Evolutionary conservation across 2,329 filamentous ascomycete genomes (phyloP), one percentile per base, ranked within the genome.

Genomic region (Colletotrichum sp.): DNA sequence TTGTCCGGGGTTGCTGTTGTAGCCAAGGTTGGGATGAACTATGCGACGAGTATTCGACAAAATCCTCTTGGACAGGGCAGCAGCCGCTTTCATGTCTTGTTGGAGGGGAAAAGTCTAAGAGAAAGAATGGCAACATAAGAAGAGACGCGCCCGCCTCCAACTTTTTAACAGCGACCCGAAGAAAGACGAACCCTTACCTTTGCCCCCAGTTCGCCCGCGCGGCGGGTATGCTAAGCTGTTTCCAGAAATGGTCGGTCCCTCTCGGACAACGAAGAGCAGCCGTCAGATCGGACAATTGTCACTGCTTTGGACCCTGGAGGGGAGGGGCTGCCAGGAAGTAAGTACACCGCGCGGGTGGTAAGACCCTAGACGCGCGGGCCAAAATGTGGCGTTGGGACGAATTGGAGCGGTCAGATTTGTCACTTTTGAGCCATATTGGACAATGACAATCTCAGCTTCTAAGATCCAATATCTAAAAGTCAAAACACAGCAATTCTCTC

Each of bases 191-290:
- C 10, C 18, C 62, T 13, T 55, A 9, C 6, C 44, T n/a, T 32
- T 21, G 44, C 26, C 71, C 55, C 55, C 62, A 55, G 63, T 66
- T 52, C 69, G 63, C 44, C 73, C 64, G 24, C 64, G 21, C 73
- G 70, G 73, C 70, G 70, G 73, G 73, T 76, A 39, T 32, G 21
- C 70, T 76, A 73, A 24, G 26, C 73, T 65, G 21, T 63, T 76
- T 73, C n/a, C 39, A 65, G 70, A 39, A n/a, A 26, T 15, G n/a
- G 26, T 30, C 44, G 44, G 12, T 52, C 44, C 57, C 68, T 64
- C 8, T 39, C 30, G 57, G 57, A 12, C n/a, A 32, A n/a, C n/a
- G 59, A 13, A 71, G 13, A 70, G 36, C 32, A 34, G 34, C 18
- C 15, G 24, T 26, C n/a, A 49, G 44, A 28, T 39, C 21, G 26